Conservation (phyloP, 768 basidiomycete genomes). For the Naganishia onofrii region DNA sequence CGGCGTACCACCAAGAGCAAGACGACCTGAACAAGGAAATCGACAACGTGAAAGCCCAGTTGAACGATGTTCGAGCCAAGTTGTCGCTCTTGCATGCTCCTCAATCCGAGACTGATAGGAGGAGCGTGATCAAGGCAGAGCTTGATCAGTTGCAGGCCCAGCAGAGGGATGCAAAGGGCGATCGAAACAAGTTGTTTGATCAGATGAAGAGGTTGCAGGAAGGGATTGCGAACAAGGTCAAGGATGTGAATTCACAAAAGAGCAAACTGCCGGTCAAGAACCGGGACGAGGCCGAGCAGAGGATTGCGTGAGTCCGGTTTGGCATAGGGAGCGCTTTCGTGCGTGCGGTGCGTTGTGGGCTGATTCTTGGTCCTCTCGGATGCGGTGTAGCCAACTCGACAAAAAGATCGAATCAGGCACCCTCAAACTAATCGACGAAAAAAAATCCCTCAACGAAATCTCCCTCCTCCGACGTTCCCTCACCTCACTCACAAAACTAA, state of each 20-base stretch:
- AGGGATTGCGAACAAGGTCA: constrained; percentile 76
- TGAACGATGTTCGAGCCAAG: constrained; percentile 53
- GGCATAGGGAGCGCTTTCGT: constrained; percentile 21
- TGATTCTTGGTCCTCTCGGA: too few species aligned
- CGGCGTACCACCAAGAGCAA: constrained; percentile 78
- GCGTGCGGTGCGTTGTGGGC: constrained; percentile 43
- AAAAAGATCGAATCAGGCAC: constrained; percentile 86
- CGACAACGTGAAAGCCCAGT: constrained; percentile 71
- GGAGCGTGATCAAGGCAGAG: constrained; percentile 71
- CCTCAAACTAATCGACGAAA: constrained; percentile 92
- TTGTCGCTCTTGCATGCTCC: constrained; percentile 44
- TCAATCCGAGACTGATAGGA: constrained; percentile 62
- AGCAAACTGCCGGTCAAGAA: constrained; percentile 75
- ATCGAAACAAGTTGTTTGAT: constrained; percentile 63
- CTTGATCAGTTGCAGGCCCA: constrained; percentile 72
- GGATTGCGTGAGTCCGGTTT: constrained; percentile 61
- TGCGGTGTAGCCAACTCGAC: constrained; percentile 66
- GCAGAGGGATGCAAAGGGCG: constrained; percentile 71
- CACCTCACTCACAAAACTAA: constrained; percentile 74
- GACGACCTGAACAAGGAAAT: constrained; percentile 77
- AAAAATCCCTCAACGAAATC: constrained; percentile 89
- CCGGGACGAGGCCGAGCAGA: constrained; percentile 78
- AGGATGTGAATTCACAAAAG: constrained; percentile 78
- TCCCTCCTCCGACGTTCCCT: constrained; percentile 67
- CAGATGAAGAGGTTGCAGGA: constrained; percentile 79